These are phyloP conservation scores for Nemania sp. DNA, from an alignment of 2,329 filamentous ascomycete genomes.

Conservation along the genomic window DNA sequence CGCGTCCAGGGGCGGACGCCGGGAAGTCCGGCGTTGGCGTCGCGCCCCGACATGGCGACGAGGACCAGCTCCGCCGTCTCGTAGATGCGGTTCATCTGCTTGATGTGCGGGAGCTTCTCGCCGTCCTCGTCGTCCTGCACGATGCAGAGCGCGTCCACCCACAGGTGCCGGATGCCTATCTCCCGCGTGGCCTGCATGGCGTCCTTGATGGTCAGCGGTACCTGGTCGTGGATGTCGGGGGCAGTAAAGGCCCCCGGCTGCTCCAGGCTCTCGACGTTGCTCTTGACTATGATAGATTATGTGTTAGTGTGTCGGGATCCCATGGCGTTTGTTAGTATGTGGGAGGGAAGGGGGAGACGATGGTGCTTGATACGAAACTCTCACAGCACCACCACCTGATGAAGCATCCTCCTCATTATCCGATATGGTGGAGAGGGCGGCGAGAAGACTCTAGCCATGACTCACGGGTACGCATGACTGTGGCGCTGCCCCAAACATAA, in stretches of 20 bases:
- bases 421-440: background rate
- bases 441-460: background rate
- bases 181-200: constrained; percentile 8
- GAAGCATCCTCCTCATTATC: too few species aligned
- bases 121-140: constrained; percentile 12
- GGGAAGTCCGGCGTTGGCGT: constrained; percentile 6
- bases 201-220: constrained; percentile 12
- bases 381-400: background rate
- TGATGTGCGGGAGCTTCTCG: constrained; percentile 17
- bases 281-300: background rate
- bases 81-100: constrained; percentile 19
- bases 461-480: constrained; percentile 12
- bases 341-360: too few species aligned
- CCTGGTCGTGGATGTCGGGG: background rate
- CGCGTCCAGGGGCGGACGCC: constrained; percentile 19
- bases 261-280: constrained; percentile 9
- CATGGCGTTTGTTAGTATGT: too few species aligned
- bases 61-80: constrained; percentile 15
- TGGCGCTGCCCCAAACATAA: constrained; percentile 12
- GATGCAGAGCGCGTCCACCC: constrained; percentile 18
- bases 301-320: too few species aligned
- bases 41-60: constrained; percentile 6
- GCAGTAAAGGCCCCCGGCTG: constrained; percentile 2
- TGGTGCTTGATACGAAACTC: background rate
- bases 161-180: constrained; percentile 10